Base-by-base conservation (phyloP, 495 filamentous ascomycete species). In the Neurospora sp. region DNA sequence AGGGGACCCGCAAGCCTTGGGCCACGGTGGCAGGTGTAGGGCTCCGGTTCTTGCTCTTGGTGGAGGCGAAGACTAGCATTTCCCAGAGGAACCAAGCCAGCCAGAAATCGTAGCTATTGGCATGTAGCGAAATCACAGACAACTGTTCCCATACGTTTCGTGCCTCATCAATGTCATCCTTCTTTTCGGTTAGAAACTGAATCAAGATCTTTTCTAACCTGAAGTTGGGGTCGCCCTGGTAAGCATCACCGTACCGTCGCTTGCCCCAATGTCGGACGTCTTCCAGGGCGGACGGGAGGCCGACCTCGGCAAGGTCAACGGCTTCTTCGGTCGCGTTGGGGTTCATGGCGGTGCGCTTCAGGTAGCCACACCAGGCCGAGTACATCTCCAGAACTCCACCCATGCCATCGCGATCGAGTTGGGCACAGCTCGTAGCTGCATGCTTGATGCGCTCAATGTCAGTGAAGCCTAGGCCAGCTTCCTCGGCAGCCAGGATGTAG, bases 391-490 rank as follows among this genome's bases (percentile, higher is more conserved):
- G 82, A 3, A 97, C 89, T 74, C 94, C 92, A 61, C 92, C 89
- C 87, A 97, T 89, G 20, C 93, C 94, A 59, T 88, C 82, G 39
- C 86, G 81, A 75, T 89, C 87, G 10, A 97, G 87, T 27, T 94
- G 85, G 8, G 90, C 90, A 10, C 90, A 93, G 77, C 89, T 92
- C 1, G 94, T 98, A 4, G 96, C 96, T 68, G 88, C 91, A 78
- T 98, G 93, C 79, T 99, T 99, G 78, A 97, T 93, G 41, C 89
- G 84, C 74, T 94, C 92, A 53, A 98, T 92, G 38, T 90, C 90
- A n/a, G 89, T 80, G 75, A 94, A 97, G 3, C 89, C 83, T 75
- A 89, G 86, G 17, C 88, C 87, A 70, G 91, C 90, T 40, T 89
- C 87, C 82, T 98, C 96, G 12, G 92, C 89, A 22, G 88, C 91